Conservation (phyloP, 106 monocot genomes). For the Platanthera zijinensis region DNA sequence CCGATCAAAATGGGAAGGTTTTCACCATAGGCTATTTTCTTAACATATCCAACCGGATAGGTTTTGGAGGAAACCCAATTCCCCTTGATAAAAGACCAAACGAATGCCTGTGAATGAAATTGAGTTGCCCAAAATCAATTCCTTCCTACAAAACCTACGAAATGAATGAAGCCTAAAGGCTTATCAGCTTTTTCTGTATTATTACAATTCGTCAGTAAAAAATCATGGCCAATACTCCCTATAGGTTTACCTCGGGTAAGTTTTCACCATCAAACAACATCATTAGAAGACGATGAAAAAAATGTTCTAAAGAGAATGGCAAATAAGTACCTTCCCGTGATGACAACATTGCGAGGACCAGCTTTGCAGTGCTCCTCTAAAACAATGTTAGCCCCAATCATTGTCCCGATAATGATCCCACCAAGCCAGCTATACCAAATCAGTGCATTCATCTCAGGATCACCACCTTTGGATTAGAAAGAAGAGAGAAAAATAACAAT, state of each 20-base stretch:
- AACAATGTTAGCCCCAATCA: constrained; percentile 92
- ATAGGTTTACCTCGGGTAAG: neutral
- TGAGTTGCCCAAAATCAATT: too few relatives aligned
- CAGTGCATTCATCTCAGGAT: constrained; percentile 77
- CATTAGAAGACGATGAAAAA: neutral
- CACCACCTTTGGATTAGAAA: constrained; percentile 51
- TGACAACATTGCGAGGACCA: constrained; percentile 93
- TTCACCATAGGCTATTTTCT: too few relatives aligned
- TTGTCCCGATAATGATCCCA: constrained; percentile 89
- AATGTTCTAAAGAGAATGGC: neutral
- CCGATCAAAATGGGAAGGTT: too few relatives aligned
- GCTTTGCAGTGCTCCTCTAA: constrained; percentile 89
- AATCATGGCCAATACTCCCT: neutral
- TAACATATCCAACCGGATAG: too few relatives aligned
- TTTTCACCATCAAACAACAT: neutral
- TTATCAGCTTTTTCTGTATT: neutral
- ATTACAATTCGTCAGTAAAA: neutral
- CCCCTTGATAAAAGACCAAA: too few relatives aligned
- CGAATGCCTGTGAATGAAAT: too few relatives aligned
- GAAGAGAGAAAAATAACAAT: constrained; percentile 5
- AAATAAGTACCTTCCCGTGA: constrained; percentile 77
- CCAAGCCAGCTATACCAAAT: constrained; percentile 99
- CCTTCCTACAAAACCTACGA: too few relatives aligned
- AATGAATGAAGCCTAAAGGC: neutral
- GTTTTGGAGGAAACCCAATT: too few relatives aligned